Conservation (phyloP, 2,329 filamentous ascomycete species). For the Fusarium sp. region DNA sequence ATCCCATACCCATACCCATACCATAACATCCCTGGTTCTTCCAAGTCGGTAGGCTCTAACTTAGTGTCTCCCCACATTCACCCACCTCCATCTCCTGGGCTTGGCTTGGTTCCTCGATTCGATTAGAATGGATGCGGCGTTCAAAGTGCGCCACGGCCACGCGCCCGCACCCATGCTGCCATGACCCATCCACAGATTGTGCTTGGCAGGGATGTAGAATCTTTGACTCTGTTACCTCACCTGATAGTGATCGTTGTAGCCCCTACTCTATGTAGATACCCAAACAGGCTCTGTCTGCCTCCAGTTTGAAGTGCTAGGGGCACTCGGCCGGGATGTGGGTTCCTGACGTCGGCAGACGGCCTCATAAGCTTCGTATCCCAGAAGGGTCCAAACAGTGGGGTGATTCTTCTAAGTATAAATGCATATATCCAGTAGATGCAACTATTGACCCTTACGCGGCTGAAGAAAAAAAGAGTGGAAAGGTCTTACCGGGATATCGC, state of each 20-base stretch:
- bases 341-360: neutral
- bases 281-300: neutral
- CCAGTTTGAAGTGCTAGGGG: neutral
- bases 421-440: neutral
- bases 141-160: constrained; percentile 39
- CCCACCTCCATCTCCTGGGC: constrained; percentile 5
- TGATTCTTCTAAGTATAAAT: neutral
- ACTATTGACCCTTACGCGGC: constrained; percentile 30
- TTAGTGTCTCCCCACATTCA: constrained; percentile 4
- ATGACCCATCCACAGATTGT: constrained; percentile 3
- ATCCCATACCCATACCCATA: neutral
- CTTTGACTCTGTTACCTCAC: neutral
- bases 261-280: constrained; percentile 11
- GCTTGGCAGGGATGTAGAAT: constrained; percentile 15
- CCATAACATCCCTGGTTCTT: neutral
- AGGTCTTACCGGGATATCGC: constrained; percentile 14
- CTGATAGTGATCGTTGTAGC: constrained; percentile 19
- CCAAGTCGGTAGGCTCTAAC: constrained; percentile 1
- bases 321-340: constrained; percentile 6
- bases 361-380: constrained; percentile 1
- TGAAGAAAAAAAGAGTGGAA: constrained; percentile 13
- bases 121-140: constrained; percentile 13
- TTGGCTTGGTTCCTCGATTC: constrained; percentile 25
- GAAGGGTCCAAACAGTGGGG: too few species aligned
- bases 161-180: constrained; percentile 3